Evolutionary conservation across 1,284 basidiomycete genomes (phyloP).

Genomic region (Ustilago loliicola): DNA sequence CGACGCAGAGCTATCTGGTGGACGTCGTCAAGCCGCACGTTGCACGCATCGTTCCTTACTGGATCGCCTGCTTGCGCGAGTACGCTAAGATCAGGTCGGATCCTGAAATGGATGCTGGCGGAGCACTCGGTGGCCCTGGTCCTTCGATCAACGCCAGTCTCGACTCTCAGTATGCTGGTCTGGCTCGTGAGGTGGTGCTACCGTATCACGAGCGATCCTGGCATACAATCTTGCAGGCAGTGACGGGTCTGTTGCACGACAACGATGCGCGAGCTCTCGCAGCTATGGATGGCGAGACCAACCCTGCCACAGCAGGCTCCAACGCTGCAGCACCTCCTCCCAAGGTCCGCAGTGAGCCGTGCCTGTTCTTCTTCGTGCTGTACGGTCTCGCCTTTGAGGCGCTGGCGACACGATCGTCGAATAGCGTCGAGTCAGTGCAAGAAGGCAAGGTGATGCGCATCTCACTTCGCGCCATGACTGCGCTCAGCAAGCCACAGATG

Average conservation of each 20-base stretch:
- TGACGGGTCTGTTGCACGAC: conserved; percentile 82
- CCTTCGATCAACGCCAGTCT: conserved; percentile 71
- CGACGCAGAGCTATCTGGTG: conserved; percentile 81
- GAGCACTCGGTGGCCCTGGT: conserved; percentile 73
- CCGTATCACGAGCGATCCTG: conserved; percentile 80
- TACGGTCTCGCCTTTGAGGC: conserved; percentile 95
- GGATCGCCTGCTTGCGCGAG: conserved; percentile 89
- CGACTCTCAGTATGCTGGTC: conserved; percentile 85
- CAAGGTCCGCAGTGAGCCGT: conserved; percentile 75
- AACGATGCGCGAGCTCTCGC: conserved; percentile 79
- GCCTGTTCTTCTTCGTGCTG: conserved; percentile 85
- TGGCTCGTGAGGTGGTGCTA: conserved; percentile 89
- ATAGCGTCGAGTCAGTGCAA: conserved; percentile 71
- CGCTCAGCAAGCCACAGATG: conserved; percentile 82
- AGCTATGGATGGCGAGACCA: conserved; percentile 81
- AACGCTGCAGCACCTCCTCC: not conserved
- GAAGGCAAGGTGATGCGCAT: conserved; percentile 71
- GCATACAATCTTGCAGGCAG: conserved; percentile 86
- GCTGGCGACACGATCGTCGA: conserved; percentile 77
- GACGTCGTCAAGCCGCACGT: conserved; percentile 88
- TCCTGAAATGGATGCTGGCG: conserved; percentile 75
- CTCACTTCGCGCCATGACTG: conserved; percentile 84
- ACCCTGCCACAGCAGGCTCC: conserved; percentile 55
- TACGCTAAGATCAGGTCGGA: conserved; percentile 88
- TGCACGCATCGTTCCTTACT: conserved; percentile 81